A percentile compares a stretch with the other conserved stretches of the same genome.
These are phyloP conservation scores for Parachaetomium inaequale DNA, from an alignment of 495 filamentous ascomycete genomes.

Conservation along the genomic window DNA sequence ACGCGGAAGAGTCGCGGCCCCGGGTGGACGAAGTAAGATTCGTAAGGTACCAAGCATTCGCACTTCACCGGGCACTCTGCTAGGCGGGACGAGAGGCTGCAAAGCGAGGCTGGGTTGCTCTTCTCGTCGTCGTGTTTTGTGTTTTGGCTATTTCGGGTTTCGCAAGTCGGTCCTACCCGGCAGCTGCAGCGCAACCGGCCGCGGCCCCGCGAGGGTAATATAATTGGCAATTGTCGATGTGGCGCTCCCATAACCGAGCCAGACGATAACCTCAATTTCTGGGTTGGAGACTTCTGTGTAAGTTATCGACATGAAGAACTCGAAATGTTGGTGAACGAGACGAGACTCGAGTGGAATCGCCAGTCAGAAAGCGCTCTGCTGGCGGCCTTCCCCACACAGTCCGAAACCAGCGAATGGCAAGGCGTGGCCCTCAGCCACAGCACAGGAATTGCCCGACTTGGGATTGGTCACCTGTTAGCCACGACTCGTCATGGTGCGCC, in stretches of 20 bases:
- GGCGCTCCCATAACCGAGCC: background rate
- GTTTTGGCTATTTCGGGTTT: background rate
- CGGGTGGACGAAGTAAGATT: too few species aligned
- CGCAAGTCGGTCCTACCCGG: background rate
- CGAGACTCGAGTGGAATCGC: background rate
- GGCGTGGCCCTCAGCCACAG: constrained; percentile 13
- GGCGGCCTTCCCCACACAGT: constrained; percentile 4
- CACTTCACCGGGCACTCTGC: too few species aligned
- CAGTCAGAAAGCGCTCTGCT: background rate
- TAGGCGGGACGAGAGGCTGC: background rate
- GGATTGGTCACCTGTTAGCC: constrained; percentile 7
- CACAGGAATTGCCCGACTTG: background rate
- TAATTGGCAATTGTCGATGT: background rate
- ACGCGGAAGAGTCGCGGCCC: background rate
- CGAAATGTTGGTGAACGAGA: background rate
- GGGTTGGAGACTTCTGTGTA: background rate
- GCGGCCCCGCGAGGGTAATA: background rate
- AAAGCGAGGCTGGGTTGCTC: background rate
- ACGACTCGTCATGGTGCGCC: constrained; percentile 23
- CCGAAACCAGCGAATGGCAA: constrained; percentile 1
- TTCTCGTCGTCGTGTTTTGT: background rate
- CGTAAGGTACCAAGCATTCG: too few species aligned
- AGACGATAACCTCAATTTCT: background rate
- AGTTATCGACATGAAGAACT: too few species aligned
- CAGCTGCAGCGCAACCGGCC: background rate